Conservation (phyloP, 108 stramenopile genomes). For the Cylindrotheca fusiformis region DNA sequence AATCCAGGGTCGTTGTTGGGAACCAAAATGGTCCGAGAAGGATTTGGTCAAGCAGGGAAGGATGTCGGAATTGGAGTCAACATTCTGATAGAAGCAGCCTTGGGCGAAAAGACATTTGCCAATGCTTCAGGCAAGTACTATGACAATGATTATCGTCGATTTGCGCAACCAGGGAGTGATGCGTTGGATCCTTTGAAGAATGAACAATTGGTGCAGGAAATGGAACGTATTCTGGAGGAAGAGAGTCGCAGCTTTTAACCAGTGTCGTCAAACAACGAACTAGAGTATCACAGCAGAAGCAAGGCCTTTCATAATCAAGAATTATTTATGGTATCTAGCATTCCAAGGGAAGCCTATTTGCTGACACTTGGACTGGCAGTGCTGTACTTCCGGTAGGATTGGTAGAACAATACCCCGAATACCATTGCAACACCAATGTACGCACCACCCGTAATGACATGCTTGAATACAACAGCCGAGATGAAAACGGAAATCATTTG, state of each 20-base stretch:
- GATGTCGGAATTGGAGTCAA: constrained; percentile 12
- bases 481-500: constrained; percentile 95
- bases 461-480: constrained; percentile 88
- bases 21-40: constrained; percentile 25
- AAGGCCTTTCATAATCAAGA: too few species aligned
- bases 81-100: constrained; percentile 13
- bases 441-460: constrained; percentile 70
- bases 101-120: constrained; percentile 11
- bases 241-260: too few species aligned
- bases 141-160: background rate
- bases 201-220: background rate
- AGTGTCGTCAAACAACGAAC: too few species aligned
- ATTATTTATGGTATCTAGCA: too few species aligned
- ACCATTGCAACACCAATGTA: constrained; percentile 84
- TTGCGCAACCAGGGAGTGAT: background rate
- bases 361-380: too few species aligned
- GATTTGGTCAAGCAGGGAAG: constrained; percentile 10
- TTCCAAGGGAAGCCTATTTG: too few species aligned
- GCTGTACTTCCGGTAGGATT: constrained; percentile 85
- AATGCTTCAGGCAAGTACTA: constrained; percentile 10
- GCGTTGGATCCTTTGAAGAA: background rate
- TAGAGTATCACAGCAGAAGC: too few species aligned
- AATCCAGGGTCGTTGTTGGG: constrained; percentile 20
- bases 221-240: background rate
- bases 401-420: constrained; percentile 93